Evolutionary conservation across 352 stramenopile species (phyloP), one percentile per base, ranked within the genome.

Genomic region (Pythium pyrilobum): DNA sequence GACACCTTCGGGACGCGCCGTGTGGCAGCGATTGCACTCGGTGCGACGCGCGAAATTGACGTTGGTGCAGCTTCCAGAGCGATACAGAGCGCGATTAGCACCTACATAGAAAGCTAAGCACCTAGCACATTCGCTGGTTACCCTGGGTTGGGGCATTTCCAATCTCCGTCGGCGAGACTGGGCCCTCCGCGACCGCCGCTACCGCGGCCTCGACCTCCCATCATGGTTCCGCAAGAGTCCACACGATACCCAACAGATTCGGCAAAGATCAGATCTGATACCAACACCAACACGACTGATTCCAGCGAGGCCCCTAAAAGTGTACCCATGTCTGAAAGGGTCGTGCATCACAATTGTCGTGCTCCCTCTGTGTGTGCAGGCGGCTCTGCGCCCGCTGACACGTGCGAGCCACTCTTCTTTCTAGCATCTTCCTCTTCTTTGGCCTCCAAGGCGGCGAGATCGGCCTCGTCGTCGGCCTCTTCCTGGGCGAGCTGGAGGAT

Each of bases 21-120:
- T 91, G 33, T 88, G 74, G 52, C 84, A 94, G 27, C 81, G 81
- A 65, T 94, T 94, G 69, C 84, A 94, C 43, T 81, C 67, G 38
- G 62, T 78, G 0, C 84, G 77, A 6, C 84, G 81, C 21, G 84
- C 81, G 69, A 94, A 94, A 46, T 94, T 94, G 46, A 92, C 59
- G 31, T 94, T 94, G 11, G 69, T 80, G 56, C 81, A 94, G 42
- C 84, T 92, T 56, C 41, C 41, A n/a, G 31, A 27, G 18, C 18
- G 5, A 50, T 6, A 40, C 15, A 51, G 18, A 52, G 28, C 4
- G 18, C 20, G 33, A 23, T 48, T 21, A 42, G 18, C 13, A 46
- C 5, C 23, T 5, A 6, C 20, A 31, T 4, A 21, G 20, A 31
- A 3, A 40, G 40, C n/a, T 5, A 16, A 27, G 3, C 20, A 20